phyloP scores from a whole-genome alignment of 768 basidiomycete species.

The Boletales sp. region DNA sequence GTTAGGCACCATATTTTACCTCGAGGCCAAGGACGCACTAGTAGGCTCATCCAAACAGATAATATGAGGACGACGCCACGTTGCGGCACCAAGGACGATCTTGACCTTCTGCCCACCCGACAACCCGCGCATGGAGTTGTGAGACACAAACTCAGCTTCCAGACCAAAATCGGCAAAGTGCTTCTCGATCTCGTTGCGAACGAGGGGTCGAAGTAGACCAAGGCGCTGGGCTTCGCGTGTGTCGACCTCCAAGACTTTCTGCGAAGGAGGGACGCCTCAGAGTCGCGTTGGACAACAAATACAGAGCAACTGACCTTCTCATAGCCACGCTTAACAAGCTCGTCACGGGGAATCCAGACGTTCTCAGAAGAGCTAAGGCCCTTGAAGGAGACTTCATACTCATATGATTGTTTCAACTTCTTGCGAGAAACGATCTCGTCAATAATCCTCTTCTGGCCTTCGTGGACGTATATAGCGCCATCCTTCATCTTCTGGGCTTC shows the following conservation, averaged over 20 bases:
- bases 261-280: conserved; percentile 8
- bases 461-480: conserved; percentile 77
- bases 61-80: conserved; percentile 98
- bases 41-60: conserved; percentile 98
- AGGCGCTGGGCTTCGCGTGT: conserved; percentile 96
- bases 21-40: conserved; percentile 44
- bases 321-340: conserved; percentile 95
- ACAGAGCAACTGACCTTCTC: conserved; percentile 62
- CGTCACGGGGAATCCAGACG: conserved; percentile 95
- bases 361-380: conserved; percentile 94
- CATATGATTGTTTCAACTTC: conserved; percentile 99
- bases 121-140: conserved; percentile 99
- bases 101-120: conserved; percentile 99
- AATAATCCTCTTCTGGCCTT: conserved; percentile 92
- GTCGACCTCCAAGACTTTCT: conserved; percentile 97
- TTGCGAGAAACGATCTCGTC: conserved; percentile 89
- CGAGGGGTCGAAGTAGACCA: conserved; percentile 92
- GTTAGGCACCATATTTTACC: not conserved
- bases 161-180: conserved; percentile 99
- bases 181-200: conserved; percentile 98
- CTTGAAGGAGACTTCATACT: conserved; percentile 98
- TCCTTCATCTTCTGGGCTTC: conserved; percentile 97
- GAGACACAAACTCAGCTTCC: conserved; percentile 97
- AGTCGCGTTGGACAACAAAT: not conserved
- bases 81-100: conserved; percentile 97